Evolutionary conservation across 495 filamentous ascomycete genomes (phyloP), one percentile per base, ranked within the genome.

Genomic region (Chaetomium tenue): DNA sequence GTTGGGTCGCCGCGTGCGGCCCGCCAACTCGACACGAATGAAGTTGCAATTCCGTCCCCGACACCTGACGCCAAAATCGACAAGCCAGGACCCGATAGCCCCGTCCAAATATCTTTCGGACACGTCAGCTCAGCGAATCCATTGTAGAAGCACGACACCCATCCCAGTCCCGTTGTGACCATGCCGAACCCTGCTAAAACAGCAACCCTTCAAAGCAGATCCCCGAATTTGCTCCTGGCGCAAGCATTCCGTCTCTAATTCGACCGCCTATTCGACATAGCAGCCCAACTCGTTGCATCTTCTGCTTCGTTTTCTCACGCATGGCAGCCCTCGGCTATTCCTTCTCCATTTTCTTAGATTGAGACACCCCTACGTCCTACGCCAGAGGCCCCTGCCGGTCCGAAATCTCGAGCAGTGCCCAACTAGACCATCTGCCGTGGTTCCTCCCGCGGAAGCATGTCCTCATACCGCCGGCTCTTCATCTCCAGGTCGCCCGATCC

Each of bases 391-490:
- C 26, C 46, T 28, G 12, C 30, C 58, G 6, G 12, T 25, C n/a
- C 26, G 15, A n/a, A 13, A 7, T 30, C 44, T 25, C 26, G 46
- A 20, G 20, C 46, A 60, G 20, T 50, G 58, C 20, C 64, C 46
- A 25, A 25, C 75, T 70, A 81, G 12, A 82, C 76, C 79, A 82
- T 80, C 18, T 72, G 71, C 56, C 71, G 71, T 20, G 80, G 80
- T 62, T 75, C 37, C 44, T 75, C 68, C 22, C 76, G 68, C 48
- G 78, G 78, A 12, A 74, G 51, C 77, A 83, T 75, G 48, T 82
- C 78, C 63, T 83, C 79, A 61, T 83, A 83, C 26, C 77, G 74
- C 20, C 71, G 74, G 20, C 75, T 75, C 58, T 77, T 74, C 59
- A 73, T 66, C 63, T 81, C 78, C 40, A 80, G 66, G 37, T 78